phyloP scores from a whole-genome alignment of 2,329 filamentous ascomycete genomes.

The Cladophialophora psammophila region DNA sequence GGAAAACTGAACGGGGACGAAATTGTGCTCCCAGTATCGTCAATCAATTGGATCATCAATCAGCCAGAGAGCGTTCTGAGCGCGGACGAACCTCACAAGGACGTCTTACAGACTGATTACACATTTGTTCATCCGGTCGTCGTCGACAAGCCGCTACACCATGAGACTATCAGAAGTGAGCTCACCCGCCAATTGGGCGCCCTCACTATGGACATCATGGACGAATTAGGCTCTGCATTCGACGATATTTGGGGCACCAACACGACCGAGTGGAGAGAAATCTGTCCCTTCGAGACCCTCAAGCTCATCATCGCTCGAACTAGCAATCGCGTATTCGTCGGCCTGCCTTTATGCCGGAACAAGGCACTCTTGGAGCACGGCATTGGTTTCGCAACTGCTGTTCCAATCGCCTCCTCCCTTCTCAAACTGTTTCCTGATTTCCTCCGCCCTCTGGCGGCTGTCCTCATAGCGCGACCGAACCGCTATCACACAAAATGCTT shows the following conservation, averaged over 20 bases:
- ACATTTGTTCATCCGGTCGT: conserved; percentile 48
- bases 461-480: conserved; percentile 55
- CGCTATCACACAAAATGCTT: conserved; percentile 57
- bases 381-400: conserved; percentile 59
- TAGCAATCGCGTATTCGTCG: conserved; percentile 56
- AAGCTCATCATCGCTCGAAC: conserved; percentile 50
- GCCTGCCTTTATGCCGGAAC: conserved; percentile 49
- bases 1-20: conserved; percentile 23
- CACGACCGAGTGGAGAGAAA: conserved; percentile 47
- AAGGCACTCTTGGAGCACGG: conserved; percentile 56
- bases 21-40: conserved; percentile 47
- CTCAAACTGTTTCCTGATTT: conserved; percentile 57
- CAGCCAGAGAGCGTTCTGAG: conserved; percentile 53
- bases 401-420: conserved; percentile 56
- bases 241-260: conserved; percentile 49
- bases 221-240: conserved; percentile 48
- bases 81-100: conserved; percentile 48
- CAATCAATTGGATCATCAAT: conserved; percentile 52
- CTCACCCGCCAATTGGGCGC: conserved; percentile 50
- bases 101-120: conserved; percentile 50
- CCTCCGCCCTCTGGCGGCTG: conserved; percentile 60
- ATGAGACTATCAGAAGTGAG: conserved; percentile 51
- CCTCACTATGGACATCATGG: conserved; percentile 48
- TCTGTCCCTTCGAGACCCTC: conserved; percentile 48
- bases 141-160: conserved; percentile 50